phyloP scores from a whole-genome alignment of 352 stramenopile species.

The Globisporangium alternatum region DNA sequence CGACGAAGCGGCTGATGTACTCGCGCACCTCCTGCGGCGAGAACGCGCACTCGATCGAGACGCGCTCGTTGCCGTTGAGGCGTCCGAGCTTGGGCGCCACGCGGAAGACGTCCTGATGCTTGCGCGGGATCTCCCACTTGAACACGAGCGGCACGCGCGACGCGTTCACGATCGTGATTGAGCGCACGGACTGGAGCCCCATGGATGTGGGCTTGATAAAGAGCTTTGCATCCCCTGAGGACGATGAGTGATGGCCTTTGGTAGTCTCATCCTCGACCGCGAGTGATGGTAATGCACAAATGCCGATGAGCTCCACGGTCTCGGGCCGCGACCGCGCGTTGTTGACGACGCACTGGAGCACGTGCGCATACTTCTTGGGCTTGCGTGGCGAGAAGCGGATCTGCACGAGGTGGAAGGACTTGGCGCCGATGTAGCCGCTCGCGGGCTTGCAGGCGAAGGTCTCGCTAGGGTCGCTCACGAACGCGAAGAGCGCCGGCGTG shows the following conservation, averaged over 20 bases:
- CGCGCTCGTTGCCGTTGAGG: slow-evolving; percentile 80
- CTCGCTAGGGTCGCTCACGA: slow-evolving; percentile 57
- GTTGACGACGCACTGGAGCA: slow-evolving; percentile 72
- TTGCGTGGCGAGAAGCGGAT: slow-evolving; percentile 66
- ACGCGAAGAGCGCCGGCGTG: slow-evolving; percentile 85
- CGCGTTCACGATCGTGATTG: slow-evolving; percentile 65
- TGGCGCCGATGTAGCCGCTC: slow-evolving; percentile 65
- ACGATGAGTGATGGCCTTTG: slow-evolving; percentile 8
- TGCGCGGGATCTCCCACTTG: slow-evolving; percentile 65
- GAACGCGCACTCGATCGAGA: slow-evolving; percentile 69
- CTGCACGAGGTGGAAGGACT: slow-evolving; percentile 82
- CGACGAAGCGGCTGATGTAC: slow-evolving; percentile 69
- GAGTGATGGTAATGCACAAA: slow-evolving; percentile 54
- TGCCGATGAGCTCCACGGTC: slow-evolving; percentile 51
- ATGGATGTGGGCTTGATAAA: slow-evolving; percentile 87
- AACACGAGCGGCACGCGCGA: slow-evolving; percentile 88
- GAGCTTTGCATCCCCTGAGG: slow-evolving; percentile 33
- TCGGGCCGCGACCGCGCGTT: slow-evolving; percentile 50
- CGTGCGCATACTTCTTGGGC: slow-evolving; percentile 44
- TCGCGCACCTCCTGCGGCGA: slow-evolving; percentile 67
- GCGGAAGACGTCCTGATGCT: slow-evolving; percentile 57
- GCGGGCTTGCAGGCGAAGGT: slow-evolving; percentile 73
- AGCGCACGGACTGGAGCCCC: slow-evolving; percentile 54
- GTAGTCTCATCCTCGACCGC: slow-evolving; percentile 31
- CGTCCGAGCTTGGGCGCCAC: slow-evolving; percentile 67